Base-by-base conservation (phyloP, 805 yeast species). In the Saturnispora halmiae region DNA sequence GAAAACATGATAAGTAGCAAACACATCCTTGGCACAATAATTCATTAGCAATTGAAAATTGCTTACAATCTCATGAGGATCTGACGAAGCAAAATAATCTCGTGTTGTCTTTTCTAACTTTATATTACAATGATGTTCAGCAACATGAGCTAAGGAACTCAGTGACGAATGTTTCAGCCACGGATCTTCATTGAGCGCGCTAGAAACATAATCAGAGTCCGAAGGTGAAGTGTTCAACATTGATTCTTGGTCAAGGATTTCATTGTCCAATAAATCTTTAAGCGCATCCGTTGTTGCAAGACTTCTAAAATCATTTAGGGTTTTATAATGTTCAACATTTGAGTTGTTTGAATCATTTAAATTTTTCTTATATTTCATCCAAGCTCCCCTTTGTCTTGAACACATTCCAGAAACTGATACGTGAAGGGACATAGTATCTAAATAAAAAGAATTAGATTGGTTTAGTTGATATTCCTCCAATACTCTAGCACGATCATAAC, bases 391-490 rank as follows among this genome's bases (percentile, higher is more conserved):
- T 54, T 92, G 98, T 51, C 84, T 77, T 2, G 96, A 84, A 57
- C 96, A 85, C 73, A 92, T 80, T 0, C 99, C 99, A 38, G 81
- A 76, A 0, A 79, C 75, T 1, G 97, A 94, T 26, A 88, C 76
- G 60, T 92, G 99, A 15, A 92, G 63, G 1, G 96, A 81, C 87
- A 90, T 83, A 1, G 95, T 88, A 59, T 92, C 99, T 43, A 94
- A 49, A 53, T 66, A 92, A 59, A 86, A 87, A 2, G 84, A 82
- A 49, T 79, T 76, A 1, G 94, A 68, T 34, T 67, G 73, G 25
- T 65, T 59, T 27, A 88, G 55, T 51, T 71, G 69, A 61, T 92
- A 92, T 56, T 92, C 98, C 41, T 92, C 96, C 24, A 65, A 49
- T 1, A 90, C 75, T 27, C 95, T 69, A 1, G 95, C 90, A 34